phyloP scores from a whole-genome alignment of 805 yeast genomes.

The Monosporozyma aerobia region DNA sequence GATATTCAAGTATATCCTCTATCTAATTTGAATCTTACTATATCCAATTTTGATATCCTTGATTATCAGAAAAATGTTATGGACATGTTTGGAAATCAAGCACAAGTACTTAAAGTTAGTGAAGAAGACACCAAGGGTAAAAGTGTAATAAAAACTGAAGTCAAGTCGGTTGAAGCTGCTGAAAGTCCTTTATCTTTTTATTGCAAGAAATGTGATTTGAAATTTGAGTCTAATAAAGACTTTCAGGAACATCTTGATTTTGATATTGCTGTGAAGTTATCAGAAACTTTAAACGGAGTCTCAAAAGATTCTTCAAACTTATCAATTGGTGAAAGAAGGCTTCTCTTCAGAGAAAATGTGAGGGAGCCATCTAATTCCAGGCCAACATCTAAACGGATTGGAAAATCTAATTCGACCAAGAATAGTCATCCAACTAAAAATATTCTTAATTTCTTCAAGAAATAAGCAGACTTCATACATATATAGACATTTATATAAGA shows the following conservation, averaged over 20 bases:
- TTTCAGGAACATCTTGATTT: slow-evolving; percentile 44
- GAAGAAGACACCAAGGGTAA: not conserved
- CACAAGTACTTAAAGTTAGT: not conserved
- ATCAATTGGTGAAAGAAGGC: slow-evolving; percentile 24
- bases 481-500: not conserved
- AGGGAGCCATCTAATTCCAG: not conserved
- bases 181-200: not conserved
- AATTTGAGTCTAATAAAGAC: slow-evolving; percentile 10
- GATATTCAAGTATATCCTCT: slow-evolving; percentile 37
- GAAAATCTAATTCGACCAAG: not conserved
- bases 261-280: slow-evolving; percentile 44
- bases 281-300: slow-evolving; percentile 35
- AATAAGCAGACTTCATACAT: not conserved
- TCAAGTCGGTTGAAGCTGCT: not conserved
- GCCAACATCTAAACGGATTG: not conserved
- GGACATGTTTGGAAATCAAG: slow-evolving; percentile 28
- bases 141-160: not conserved
- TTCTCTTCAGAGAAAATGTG: slow-evolving; percentile 10
- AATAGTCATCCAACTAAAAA: not conserved
- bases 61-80: slow-evolving; percentile 27
- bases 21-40: slow-evolving; percentile 39
- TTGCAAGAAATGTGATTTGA: slow-evolving; percentile 17
- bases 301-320: slow-evolving; percentile 17
- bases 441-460: not conserved
- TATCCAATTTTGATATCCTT: slow-evolving; percentile 45